Percentiles rank a stretch among this genome's conserved stretches.
Evolutionary conservation across 257 asterid genomes (phyloP).

Genomic region (Rauvolfia tetraphylla): DNA sequence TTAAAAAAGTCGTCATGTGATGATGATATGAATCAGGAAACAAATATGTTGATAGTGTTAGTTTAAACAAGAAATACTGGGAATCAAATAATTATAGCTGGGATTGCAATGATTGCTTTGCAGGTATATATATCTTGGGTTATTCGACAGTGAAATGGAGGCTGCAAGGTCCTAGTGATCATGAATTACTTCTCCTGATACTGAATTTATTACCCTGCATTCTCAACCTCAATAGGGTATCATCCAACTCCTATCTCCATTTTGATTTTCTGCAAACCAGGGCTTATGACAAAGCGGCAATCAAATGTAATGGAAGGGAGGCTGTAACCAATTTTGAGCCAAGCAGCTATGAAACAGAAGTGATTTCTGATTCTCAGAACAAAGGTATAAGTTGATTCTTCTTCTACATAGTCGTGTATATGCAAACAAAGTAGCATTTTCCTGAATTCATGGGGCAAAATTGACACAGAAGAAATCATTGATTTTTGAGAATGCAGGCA

Average conservation of each 20-base stretch:
- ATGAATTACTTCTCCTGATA: slow-evolving; percentile 28
- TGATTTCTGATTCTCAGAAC: slow-evolving; percentile 19
- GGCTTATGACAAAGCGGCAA: slow-evolving; percentile 82
- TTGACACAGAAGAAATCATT: background rate
- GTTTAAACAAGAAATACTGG: slow-evolving; percentile 8
- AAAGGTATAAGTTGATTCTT: slow-evolving; percentile 27
- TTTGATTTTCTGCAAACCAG: slow-evolving; percentile 39
- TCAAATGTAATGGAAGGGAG: slow-evolving; percentile 62
- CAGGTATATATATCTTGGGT: slow-evolving; percentile 54
- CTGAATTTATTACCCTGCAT: slow-evolving; percentile 25
- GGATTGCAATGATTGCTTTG: slow-evolving; percentile 39
- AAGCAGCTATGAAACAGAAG: slow-evolving; percentile 41
- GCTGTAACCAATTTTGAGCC: slow-evolving; percentile 78
- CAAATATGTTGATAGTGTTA: background rate
- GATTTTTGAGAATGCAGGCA: slow-evolving; percentile 25
- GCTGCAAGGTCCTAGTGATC: slow-evolving; percentile 46
- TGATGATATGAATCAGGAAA: slow-evolving; percentile 18
- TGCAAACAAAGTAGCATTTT: no score
- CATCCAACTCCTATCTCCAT: slow-evolving; percentile 33
- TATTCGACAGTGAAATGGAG: slow-evolving; percentile 45
- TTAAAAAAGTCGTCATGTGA: background rate
- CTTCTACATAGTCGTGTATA: background rate
- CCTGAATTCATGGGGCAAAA: background rate
- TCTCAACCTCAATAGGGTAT: slow-evolving; percentile 24
- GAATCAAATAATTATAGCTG: slow-evolving; percentile 24